A percentile compares a stretch with the other conserved stretches of the same genome.
Conservation (phyloP, 768 basidiomycete genomes). For the Agaricus blazei region DNA sequence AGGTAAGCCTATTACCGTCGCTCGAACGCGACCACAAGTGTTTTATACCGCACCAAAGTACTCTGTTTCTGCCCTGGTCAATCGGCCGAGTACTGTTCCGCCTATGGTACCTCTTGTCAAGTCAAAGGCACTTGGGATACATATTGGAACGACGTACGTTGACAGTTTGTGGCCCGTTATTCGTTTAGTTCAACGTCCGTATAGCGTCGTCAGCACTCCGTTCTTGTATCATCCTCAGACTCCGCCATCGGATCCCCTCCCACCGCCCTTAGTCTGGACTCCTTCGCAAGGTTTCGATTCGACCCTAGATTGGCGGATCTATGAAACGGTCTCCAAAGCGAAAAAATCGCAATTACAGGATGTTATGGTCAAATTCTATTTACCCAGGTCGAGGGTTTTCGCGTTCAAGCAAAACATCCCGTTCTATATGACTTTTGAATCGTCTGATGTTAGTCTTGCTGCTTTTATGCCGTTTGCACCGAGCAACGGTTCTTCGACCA, state of each 20-base stretch:
- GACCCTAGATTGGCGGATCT: slow-evolving; percentile 45
- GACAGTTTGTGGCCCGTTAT: background rate
- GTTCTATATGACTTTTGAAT: slow-evolving; percentile 59
- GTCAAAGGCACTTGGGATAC: slow-evolving; percentile 46
- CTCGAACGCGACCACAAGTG: background rate
- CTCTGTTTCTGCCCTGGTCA: slow-evolving; percentile 45
- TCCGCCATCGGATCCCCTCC: slow-evolving; percentile 49
- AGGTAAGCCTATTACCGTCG: slow-evolving; percentile 24
- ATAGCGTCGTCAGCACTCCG: slow-evolving; percentile 51
- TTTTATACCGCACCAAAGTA: slow-evolving; percentile 33
- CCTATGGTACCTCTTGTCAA: slow-evolving; percentile 38
- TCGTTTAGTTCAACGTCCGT: slow-evolving; percentile 5
- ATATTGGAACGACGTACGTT: slow-evolving; percentile 48
- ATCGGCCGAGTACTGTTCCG: slow-evolving; percentile 40
- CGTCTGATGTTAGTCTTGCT: slow-evolving; percentile 50
- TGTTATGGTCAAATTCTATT: slow-evolving; percentile 37
- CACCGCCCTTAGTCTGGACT: slow-evolving; percentile 15
- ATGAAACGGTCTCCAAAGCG: slow-evolving; percentile 35
- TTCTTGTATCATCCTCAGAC: slow-evolving; percentile 66
- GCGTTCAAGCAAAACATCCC: slow-evolving; percentile 56
- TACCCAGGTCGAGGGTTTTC: slow-evolving; percentile 59
- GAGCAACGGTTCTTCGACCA: slow-evolving; percentile 21
- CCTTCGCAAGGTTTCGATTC: slow-evolving; percentile 34
- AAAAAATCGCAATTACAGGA: slow-evolving; percentile 34
- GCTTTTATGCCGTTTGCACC: slow-evolving; percentile 60